Evolutionary conservation across 192 early-diverging fungal genomes (phyloP).

Genomic region (Rhizoclosmatium sp.): DNA sequence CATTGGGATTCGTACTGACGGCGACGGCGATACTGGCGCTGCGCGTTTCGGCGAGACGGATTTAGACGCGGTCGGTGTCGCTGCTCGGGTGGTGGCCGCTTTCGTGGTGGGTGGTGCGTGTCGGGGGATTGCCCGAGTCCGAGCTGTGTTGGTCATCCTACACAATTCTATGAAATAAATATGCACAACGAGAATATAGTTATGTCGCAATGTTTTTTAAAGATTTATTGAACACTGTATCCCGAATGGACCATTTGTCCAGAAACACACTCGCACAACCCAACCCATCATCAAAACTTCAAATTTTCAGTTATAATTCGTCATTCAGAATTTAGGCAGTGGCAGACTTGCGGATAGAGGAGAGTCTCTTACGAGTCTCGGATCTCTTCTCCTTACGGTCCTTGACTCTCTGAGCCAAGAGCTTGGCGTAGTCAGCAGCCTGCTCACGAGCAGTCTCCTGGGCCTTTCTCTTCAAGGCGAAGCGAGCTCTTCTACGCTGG

Average conservation of each 20-base stretch:
- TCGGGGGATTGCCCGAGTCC: too few species aligned
- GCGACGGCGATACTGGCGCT: not conserved
- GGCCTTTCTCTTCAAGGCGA: conserved; percentile 87
- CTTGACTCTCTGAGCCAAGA: conserved; percentile 92
- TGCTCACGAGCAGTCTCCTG: conserved; percentile 82
- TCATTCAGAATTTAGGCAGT: conserved; percentile 36
- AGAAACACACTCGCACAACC: not conserved
- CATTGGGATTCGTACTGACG: conserved; percentile 1
- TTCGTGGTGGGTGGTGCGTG: too few species aligned
- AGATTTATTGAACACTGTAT: too few species aligned
- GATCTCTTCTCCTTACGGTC: conserved; percentile 89
- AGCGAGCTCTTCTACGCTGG: conserved; percentile 92
- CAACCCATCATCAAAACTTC: not conserved
- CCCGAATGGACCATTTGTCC: not conserved
- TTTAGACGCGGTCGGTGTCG: too few species aligned
- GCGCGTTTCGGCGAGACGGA: too few species aligned
- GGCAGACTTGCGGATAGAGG: conserved; percentile 65
- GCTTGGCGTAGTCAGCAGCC: conserved; percentile 74
- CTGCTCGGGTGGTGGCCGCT: too few species aligned
- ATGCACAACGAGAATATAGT: too few species aligned
- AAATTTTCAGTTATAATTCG: not conserved
- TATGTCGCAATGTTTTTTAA: too few species aligned
- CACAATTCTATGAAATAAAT: too few species aligned
- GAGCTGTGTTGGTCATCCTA: too few species aligned
- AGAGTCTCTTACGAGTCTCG: conserved; percentile 77